phyloP scores from a whole-genome alignment of 2,329 filamentous ascomycete genomes.

The Diaporthe eres region DNA sequence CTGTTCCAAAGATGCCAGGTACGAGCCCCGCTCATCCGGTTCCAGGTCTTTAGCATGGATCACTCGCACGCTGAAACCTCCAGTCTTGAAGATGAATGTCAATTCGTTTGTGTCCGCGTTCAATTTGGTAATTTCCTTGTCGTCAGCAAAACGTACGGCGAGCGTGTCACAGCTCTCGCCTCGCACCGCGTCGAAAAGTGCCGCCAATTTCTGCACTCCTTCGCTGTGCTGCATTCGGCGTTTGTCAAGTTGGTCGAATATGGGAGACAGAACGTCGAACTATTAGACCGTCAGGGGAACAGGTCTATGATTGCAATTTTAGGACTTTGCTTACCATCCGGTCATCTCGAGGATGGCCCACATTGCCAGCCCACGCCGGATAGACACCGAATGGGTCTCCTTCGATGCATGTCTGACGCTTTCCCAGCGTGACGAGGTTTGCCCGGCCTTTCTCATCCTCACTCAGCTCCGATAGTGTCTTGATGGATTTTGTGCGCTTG shows the following conservation, averaged over 20 bases:
- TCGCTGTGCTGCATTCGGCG: not conserved
- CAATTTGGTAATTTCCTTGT: not conserved
- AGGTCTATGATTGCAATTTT: not conserved
- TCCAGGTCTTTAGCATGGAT: not conserved
- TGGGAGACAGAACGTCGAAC: not conserved
- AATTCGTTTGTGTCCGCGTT: not conserved
- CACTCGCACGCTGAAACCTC: not conserved
- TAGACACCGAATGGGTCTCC: not conserved
- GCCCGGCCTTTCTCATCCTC: not conserved
- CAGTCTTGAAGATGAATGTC: not conserved
- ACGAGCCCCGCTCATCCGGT: not conserved
- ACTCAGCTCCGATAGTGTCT: not conserved
- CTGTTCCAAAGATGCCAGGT: not conserved
- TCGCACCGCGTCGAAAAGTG: not conserved
- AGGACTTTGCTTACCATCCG: not conserved
- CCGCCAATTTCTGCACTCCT: not conserved
- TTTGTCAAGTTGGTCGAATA: not conserved
- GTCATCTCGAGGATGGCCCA: not conserved
- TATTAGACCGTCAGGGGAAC: not conserved
- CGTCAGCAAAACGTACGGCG: not conserved
- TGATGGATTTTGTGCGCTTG: not conserved
- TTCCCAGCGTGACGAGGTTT: not conserved
- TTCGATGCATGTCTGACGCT: not conserved
- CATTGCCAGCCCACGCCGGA: not conserved
- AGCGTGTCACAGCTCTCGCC: not conserved